A percentile compares a stretch with the other conserved stretches of the same genome.
Evolutionary conservation across 1,139 yeast species (phyloP).

Genomic region (Torulaspora globosa): DNA sequence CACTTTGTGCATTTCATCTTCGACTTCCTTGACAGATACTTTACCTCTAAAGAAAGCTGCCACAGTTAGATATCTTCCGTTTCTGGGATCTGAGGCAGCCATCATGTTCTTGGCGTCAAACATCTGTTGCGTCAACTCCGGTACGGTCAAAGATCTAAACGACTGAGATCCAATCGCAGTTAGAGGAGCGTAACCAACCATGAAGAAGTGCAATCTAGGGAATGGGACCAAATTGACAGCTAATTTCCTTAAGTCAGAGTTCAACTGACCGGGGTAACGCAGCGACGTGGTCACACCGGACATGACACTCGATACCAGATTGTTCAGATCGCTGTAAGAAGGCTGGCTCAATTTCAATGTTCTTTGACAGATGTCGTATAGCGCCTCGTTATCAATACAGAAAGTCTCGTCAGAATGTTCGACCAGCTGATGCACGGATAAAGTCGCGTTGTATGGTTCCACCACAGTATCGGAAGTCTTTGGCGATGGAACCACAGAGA

Average conservation of each 20-base stretch:
- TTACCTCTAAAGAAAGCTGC: conserved; percentile 94
- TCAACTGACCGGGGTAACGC: conserved; percentile 91
- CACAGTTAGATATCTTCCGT: conserved; percentile 89
- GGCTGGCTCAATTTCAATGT: conserved; percentile 80
- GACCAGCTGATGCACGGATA: conserved; percentile 87
- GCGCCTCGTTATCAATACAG: conserved; percentile 91
- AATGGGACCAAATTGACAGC: conserved; percentile 92
- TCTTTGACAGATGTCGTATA: conserved; percentile 81
- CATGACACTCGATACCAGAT: conserved; percentile 83
- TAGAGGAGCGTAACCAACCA: conserved; percentile 92
- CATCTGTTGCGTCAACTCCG: conserved; percentile 90
- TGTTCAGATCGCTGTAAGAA: conserved; percentile 70
- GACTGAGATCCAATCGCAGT: conserved; percentile 75
- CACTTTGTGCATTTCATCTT: conserved; percentile 84
- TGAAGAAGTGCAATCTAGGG: conserved; percentile 91
- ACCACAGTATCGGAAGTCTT: conserved; percentile 89
- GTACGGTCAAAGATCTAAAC: conserved; percentile 79
- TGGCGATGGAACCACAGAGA: conserved; percentile 89
- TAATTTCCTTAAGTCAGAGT: conserved; percentile 84
- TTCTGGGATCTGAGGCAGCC: conserved; percentile 91
- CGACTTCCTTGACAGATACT: conserved; percentile 87
- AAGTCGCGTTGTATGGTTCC: conserved; percentile 89
- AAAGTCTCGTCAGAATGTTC: conserved; percentile 89
- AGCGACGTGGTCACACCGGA: conserved; percentile 83
- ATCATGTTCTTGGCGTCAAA: conserved; percentile 89